Percentiles rank a stretch among this genome's conserved stretches.
These are phyloP conservation scores for Aspergillus proliferans DNA, from an alignment of 2,329 filamentous ascomycete genomes.

Conservation along the genomic window DNA sequence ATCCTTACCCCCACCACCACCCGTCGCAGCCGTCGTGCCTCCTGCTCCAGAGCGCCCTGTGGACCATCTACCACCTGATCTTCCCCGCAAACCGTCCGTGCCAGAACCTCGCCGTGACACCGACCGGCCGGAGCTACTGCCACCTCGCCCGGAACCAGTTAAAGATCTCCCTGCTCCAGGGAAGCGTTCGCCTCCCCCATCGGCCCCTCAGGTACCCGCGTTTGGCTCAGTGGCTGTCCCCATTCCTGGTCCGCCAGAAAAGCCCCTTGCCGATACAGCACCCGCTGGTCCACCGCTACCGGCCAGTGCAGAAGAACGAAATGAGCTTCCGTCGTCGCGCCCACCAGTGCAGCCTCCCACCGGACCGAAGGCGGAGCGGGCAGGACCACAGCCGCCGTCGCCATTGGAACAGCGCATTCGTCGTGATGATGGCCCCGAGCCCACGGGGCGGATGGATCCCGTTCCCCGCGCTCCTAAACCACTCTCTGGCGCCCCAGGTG, in stretches of 20 bases:
- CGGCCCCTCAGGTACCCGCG: conserved; percentile 38
- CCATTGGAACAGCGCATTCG: conserved; percentile 19
- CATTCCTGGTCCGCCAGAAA: conserved; percentile 17
- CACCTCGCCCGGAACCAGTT: conserved; percentile 19
- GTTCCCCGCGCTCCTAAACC: conserved; percentile 18
- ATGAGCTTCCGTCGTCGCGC: conserved; percentile 12
- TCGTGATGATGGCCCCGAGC: conserved; percentile 18
- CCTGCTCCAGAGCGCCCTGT: conserved; percentile 15
- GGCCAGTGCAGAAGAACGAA: conserved; percentile 15
- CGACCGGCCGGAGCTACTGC: conserved; percentile 21
- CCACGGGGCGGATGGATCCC: conserved; percentile 19
- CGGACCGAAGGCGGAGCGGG: conserved; percentile 39
- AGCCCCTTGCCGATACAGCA: conserved; percentile 11
- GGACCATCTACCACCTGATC: conserved; percentile 21
- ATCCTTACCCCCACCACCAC: conserved; percentile 5
- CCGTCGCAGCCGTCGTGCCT: conserved; percentile 2
- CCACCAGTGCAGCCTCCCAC: conserved; percentile 35
- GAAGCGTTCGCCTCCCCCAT: conserved; percentile 33
- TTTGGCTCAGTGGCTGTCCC: conserved; percentile 34
- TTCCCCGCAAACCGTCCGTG: conserved; percentile 18
- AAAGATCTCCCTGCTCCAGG: conserved; percentile 20
- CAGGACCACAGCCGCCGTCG: conserved; percentile 13
- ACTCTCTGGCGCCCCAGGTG: conserved; percentile 8
- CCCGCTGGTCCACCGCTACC: conserved; percentile 3
- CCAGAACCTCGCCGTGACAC: conserved; percentile 28